These are phyloP conservation scores for Beauveria brongniartii DNA, from an alignment of 2,329 filamentous ascomycete species.

Conservation along the genomic window DNA sequence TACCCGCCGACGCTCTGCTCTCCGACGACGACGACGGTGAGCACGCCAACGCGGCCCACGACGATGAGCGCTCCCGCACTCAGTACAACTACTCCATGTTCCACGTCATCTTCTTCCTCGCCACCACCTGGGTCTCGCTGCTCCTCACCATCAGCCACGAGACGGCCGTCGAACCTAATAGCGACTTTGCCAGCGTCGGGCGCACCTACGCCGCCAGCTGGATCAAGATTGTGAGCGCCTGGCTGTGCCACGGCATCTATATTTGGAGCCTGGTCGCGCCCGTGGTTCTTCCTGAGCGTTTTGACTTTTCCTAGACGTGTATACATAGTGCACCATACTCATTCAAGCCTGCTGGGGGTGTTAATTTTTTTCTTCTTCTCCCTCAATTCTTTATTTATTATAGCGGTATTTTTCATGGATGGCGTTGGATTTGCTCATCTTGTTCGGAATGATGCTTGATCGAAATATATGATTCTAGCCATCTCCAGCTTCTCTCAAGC, in stretches of 20 bases:
- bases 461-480: too few species aligned
- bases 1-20: constrained; percentile 83
- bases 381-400: not conserved
- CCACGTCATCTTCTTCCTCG: constrained; percentile 95
- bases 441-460: too few species aligned
- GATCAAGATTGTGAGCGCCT: constrained; percentile 97
- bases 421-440: not conserved
- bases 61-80: constrained; percentile 81
- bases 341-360: not conserved
- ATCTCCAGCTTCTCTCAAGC: too few species aligned
- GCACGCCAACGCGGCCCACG: constrained; percentile 55
- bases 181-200: constrained; percentile 85
- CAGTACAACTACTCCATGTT: constrained; percentile 97
- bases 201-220: constrained; percentile 96
- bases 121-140: constrained; percentile 92
- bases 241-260: constrained; percentile 94
- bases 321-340: not conserved
- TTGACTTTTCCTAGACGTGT: constrained; percentile 47
- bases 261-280: constrained; percentile 88
- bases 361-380: not conserved
- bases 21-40: constrained; percentile 63
- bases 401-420: not conserved
- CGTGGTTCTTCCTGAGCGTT: constrained; percentile 75
- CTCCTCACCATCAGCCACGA: constrained; percentile 71
- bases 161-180: constrained; percentile 44